Percentiles rank a stretch among this genome's conserved stretches.
These are phyloP conservation scores for Euptelea pleiosperma DNA, from an alignment of 164 flowering plant species.

Conservation along the genomic window DNA sequence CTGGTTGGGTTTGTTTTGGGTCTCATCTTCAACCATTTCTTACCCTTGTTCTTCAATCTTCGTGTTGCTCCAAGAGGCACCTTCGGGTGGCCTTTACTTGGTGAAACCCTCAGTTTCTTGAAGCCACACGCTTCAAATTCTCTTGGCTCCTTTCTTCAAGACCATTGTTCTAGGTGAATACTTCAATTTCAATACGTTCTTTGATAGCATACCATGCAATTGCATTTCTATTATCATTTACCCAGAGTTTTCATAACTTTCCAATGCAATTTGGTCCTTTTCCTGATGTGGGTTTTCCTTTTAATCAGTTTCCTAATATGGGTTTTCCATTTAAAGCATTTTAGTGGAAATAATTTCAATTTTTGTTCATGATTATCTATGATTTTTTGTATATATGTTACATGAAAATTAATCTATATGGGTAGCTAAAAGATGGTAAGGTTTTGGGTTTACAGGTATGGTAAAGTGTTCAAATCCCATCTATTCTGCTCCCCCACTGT, in stretches of 20 bases:
- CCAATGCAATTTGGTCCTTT: conserved; percentile 3
- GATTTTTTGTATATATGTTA: too few relatives aligned
- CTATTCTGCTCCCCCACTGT: conserved; percentile 54
- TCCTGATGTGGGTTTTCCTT: too few relatives aligned
- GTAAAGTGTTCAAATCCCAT: conserved; percentile 69
- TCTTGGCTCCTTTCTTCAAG: conserved; percentile 42
- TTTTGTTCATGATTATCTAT: too few relatives aligned
- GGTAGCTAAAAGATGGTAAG: too few relatives aligned
- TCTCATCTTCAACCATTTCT: conserved; percentile 39
- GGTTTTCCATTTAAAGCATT: too few relatives aligned
- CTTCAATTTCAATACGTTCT: neutral
- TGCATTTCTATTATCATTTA: neutral
- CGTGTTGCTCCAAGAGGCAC: conserved; percentile 39
- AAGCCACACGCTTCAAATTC: conserved; percentile 55
- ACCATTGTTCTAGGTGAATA: conserved; percentile 44
- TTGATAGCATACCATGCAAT: neutral
- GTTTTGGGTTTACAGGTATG: conserved; percentile 47
- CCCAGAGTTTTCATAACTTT: neutral
- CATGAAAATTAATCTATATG: too few relatives aligned
- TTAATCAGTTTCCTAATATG: too few relatives aligned
- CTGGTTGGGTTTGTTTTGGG: conserved; percentile 25
- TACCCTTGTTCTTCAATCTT: conserved; percentile 38
- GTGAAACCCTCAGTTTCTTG: conserved; percentile 54
- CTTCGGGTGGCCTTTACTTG: conserved; percentile 66
- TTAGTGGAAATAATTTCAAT: too few relatives aligned